These are phyloP conservation scores for Turnera subulata DNA, from an alignment of 345 rosid species.

Conservation along the genomic window DNA sequence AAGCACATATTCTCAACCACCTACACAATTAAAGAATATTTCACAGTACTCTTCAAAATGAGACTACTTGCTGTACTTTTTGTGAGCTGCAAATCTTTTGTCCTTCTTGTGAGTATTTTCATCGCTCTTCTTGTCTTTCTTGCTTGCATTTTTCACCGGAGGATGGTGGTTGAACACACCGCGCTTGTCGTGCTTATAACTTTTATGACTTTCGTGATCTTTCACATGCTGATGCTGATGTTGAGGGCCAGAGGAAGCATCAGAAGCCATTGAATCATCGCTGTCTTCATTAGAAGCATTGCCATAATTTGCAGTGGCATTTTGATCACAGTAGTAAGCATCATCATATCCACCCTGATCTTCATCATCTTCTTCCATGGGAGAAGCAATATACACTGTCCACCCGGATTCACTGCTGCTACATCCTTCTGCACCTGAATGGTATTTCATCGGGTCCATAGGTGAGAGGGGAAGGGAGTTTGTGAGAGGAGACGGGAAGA, in stretches of 20 bases:
- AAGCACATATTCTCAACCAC: slow-evolving; percentile 2
- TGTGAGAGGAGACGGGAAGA: not conserved
- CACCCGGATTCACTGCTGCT: slow-evolving; percentile 90
- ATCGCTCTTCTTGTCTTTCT: slow-evolving; percentile 25
- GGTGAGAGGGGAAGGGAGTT: not conserved
- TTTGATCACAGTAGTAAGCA: slow-evolving; percentile 2
- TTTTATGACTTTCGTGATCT: slow-evolving; percentile 8
- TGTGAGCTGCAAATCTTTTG: slow-evolving; percentile 13
- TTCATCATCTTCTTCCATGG: slow-evolving; percentile 44
- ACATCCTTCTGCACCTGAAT: slow-evolving; percentile 48
- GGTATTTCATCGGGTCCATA: slow-evolving; percentile 35
- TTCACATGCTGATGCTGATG: slow-evolving; percentile 23
- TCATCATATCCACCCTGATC: slow-evolving; percentile 26
- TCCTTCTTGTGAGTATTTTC: slow-evolving; percentile 21
- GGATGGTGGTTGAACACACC: slow-evolving; percentile 25
- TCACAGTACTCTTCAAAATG: not conserved
- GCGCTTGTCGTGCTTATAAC: slow-evolving; percentile 22
- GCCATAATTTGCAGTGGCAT: not conserved
- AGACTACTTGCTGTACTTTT: slow-evolving; percentile 23
- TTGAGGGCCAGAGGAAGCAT: slow-evolving; percentile 69
- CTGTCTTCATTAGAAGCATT: slow-evolving; percentile 33
- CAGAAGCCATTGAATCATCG: slow-evolving; percentile 80
- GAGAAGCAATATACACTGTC: slow-evolving; percentile 61
- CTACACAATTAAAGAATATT: not conserved
- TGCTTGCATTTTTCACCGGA: slow-evolving; percentile 24